A percentile compares a stretch with the other conserved stretches of the same genome.
Conservation (phyloP, 768 basidiomycete genomes). For the Obba rivulosa region DNA sequence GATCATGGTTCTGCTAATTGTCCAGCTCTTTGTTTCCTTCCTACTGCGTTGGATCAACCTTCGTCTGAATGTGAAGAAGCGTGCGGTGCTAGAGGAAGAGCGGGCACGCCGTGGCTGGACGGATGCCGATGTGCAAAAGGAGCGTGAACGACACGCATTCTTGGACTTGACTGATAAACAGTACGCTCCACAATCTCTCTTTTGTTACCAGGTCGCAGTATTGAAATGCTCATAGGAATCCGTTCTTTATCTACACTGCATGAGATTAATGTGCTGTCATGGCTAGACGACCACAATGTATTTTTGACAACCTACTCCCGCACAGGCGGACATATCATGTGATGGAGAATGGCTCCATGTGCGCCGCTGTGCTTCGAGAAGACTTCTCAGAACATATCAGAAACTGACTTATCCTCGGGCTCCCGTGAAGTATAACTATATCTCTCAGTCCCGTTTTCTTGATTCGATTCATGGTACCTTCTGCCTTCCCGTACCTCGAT, state of each 20-base stretch:
- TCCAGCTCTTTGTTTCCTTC: slow-evolving; percentile 44
- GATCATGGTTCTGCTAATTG: slow-evolving; percentile 53
- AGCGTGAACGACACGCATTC: slow-evolving; percentile 58
- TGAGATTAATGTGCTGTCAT: slow-evolving; percentile 18
- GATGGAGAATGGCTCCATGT: no score
- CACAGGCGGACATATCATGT: no score
- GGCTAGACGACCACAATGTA: not conserved
- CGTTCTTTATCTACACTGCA: slow-evolving; percentile 54
- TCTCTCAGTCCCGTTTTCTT: no score
- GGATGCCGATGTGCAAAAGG: slow-evolving; percentile 49
- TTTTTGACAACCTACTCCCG: no score
- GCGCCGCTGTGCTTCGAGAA: no score
- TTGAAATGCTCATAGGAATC: slow-evolving; percentile 33
- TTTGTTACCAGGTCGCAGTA: not conserved
- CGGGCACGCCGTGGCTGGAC: slow-evolving; percentile 50
- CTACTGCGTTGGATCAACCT: slow-evolving; percentile 51
- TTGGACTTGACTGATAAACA: slow-evolving; percentile 60
- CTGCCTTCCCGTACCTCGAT: no score
- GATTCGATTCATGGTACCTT: no score
- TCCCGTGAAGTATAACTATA: no score
- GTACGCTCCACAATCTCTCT: slow-evolving; percentile 28
- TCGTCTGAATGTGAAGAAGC: slow-evolving; percentile 46
- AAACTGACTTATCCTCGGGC: no score
- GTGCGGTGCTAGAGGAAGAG: slow-evolving; percentile 34
- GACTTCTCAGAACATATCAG: no score